Percentiles rank a stretch among this genome's conserved stretches.
Evolutionary conservation across 345 rosid genomes (phyloP).

Genomic region (Excoecaria cochinchinensis): DNA sequence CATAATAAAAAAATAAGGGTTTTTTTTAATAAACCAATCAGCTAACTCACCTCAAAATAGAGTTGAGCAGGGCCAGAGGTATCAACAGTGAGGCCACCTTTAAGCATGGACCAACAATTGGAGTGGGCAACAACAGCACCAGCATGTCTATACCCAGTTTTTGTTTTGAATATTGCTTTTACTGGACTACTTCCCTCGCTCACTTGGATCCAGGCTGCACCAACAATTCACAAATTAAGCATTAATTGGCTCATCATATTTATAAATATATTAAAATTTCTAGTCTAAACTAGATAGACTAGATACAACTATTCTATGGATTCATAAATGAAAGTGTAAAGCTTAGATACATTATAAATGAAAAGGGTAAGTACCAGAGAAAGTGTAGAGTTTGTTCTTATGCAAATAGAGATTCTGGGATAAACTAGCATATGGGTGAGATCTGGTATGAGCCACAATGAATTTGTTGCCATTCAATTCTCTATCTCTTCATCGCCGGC

Average conservation of each 20-base stretch:
- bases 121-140: conserved; percentile 59
- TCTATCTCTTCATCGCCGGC: too few species aligned
- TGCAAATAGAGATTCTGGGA: conserved; percentile 51
- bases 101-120: conserved; percentile 87
- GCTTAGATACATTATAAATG: not conserved
- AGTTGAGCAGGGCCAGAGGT: conserved; percentile 59
- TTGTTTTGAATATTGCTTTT: conserved; percentile 47
- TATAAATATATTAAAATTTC: not conserved
- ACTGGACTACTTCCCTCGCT: conserved; percentile 40
- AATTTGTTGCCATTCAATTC: conserved; percentile 45
- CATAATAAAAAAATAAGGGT: too few species aligned
- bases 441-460: conserved; percentile 50
- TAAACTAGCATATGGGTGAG: conserved; percentile 42
- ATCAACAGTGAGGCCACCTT: conserved; percentile 71
- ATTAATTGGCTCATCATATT: not conserved
- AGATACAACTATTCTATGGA: too few species aligned
- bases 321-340: too few species aligned
- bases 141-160: conserved; percentile 33
- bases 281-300: too few species aligned
- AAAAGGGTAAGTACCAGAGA: conserved; percentile 47
- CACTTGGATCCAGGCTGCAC: conserved; percentile 79
- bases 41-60: conserved; percentile 53
- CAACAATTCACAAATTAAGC: not conserved
- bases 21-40: too few species aligned
- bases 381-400: conserved; percentile 47